Evolutionary conservation across 202 grass and related monocot genomes (phyloP), one percentile per base, ranked within the genome.

Genomic region (Bolboschoenoplectus hybrid): DNA sequence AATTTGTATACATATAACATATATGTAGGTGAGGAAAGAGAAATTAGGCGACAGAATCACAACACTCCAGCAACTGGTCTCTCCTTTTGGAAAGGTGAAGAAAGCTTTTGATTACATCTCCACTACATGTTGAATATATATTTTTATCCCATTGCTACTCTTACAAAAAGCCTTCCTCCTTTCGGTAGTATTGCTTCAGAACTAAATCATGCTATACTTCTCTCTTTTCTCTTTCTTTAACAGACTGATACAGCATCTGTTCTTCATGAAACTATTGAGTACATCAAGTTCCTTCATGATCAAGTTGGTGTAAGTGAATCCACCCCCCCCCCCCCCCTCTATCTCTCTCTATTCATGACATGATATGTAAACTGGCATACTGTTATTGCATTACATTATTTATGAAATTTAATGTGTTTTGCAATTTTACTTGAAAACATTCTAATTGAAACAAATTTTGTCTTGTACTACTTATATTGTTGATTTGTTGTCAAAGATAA

Each of bases 161-260:
- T 61, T 78, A 63, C 63, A 68, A 94, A 89, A 92, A 90, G 89
- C 64, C 17, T 62, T 85, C 12, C 61, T 88, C 63, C 86, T 92
- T 91, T 91, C 61, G 13, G 63, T 36, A 78, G 63, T 36, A 78
- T 44, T 73, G 80, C 80, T 81, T 90, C 64, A 87, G 51, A 66
- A 88, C 61, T 85, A 82, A 34, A 73, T 71, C 63, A 75, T 9
- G 11, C 56, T 17, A 75, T 26, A 80, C 66, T 79, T 65, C 63
- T 77, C 80, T 64, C 46, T 88, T 89, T 88, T 82, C 84, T 84
- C 67, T 81, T 92, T 87, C 71, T 89, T 70, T 74, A 89, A 92
- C 93, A 99, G 97, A 99, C 97, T 40, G 97, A 99, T 82, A 99
- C 97, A 2, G 97, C 97, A 84, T 99, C 97, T 56, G 97, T 99